Evolutionary conservation across 2,329 filamentous ascomycete genomes (phyloP), one percentile per base, ranked within the genome.

Genomic region (Cercospora sp.): DNA sequence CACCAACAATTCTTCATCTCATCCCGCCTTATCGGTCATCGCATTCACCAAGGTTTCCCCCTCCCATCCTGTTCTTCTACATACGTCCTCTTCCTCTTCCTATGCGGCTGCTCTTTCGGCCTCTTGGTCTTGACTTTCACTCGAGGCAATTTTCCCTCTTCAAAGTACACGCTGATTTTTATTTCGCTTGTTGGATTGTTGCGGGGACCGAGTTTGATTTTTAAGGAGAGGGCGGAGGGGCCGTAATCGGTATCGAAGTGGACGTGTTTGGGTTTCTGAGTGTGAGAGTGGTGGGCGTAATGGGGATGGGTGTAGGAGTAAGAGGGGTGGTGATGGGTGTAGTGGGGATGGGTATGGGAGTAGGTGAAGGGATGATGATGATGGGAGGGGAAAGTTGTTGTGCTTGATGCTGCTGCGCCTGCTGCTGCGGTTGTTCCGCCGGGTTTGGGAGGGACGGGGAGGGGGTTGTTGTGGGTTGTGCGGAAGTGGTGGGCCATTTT

Each of bases 51-150:
- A 91, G 70, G 5, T 53, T 53, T 40, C 10, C 62, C 53, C 21
- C 16, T 43, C 51, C 51, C 62, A 21, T 65, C 62, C n/a, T 58
- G 32, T 21, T 89, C 90, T 77, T 88, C 98, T 74, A 87, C 97
- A 80, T 97, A 94, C 16, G 66, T 60, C 62, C 69, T 40, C 34
- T 65, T 66, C 61, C 73, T 69, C 53, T 67, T 69, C 53, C 65
- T 62, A 49, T 65, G 62, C 24, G 51, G 32, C 28, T 65, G 62
- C 55, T 73, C 73, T 26, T 65, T 61, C 32, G 74, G 69, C 58
- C 69, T 71, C 51, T 74, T 71, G 9, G 74, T 76, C 45, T 72
- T 73, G 24, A 77, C 71, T 63, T 74, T 75, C 57, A 77, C 73
- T 57, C 74, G 67, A 2, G 76, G 76, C 34, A 77, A 64, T 16